These are phyloP conservation scores for Candida xiaguanensis DNA, from an alignment of 805 yeast species.

Conservation along the genomic window DNA sequence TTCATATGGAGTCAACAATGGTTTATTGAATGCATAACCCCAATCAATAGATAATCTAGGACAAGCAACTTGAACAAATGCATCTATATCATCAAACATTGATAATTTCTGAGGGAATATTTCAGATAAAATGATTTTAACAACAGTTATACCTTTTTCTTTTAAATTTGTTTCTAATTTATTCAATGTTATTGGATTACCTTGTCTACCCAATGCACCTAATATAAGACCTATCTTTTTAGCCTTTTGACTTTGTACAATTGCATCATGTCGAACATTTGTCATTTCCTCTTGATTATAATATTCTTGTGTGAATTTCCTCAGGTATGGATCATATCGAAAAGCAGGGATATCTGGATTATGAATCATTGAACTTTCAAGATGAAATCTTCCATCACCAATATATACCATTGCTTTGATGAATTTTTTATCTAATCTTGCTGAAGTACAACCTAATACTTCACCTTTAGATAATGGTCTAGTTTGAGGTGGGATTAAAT, in stretches of 20 bases:
- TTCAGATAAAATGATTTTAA: constrained; percentile 83
- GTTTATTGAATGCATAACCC: constrained; percentile 96
- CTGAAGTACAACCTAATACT: constrained; percentile 94
- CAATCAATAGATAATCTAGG: constrained; percentile 95
- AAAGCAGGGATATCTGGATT: constrained; percentile 90
- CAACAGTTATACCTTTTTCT: constrained; percentile 60
- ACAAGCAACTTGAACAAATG: constrained; percentile 96
- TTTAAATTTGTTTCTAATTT: constrained; percentile 56
- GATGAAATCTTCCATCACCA: constrained; percentile 95
- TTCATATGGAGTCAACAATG: constrained; percentile 91
- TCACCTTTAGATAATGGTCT: constrained; percentile 94
- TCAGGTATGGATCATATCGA: constrained; percentile 91
- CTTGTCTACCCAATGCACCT: constrained; percentile 96
- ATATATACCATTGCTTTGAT: constrained; percentile 81
- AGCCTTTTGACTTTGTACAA: constrained; percentile 55
- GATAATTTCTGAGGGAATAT: constrained; percentile 90
- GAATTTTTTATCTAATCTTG: constrained; percentile 61
- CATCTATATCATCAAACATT: constrained; percentile 90
- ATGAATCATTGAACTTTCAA: constrained; percentile 96
- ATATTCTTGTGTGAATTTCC: constrained; percentile 84
- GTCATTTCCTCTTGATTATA: constrained; percentile 86
- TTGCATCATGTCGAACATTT: constrained; percentile 68
- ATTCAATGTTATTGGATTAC: constrained; percentile 72
- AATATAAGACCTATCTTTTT: constrained; percentile 76
- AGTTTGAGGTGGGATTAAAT: constrained; percentile 82